A percentile compares a stretch with the other conserved stretches of the same genome.
Conservation (phyloP, 495 filamentous ascomycete species). For the Neurospora sp. region DNA sequence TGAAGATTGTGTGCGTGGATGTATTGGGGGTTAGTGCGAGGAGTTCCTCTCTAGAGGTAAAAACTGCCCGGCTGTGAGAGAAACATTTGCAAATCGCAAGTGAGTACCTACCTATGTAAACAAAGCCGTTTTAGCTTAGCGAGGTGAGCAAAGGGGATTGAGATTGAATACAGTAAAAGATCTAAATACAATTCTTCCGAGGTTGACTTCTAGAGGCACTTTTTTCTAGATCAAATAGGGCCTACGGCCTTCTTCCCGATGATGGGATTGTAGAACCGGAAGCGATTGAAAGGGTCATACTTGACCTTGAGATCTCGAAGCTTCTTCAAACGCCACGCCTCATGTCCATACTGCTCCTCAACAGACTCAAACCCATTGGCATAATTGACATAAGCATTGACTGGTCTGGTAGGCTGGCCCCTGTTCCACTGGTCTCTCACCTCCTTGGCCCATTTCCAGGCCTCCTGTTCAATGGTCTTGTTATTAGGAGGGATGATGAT, state of each 20-base stretch:
- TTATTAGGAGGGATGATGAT: not conserved
- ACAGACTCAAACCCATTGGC: slow-evolving; percentile 43
- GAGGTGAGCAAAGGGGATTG: too few species aligned
- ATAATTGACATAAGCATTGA: slow-evolving; percentile 48
- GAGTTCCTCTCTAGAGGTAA: too few species aligned
- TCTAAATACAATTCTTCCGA: too few species aligned
- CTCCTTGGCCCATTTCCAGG: not conserved
- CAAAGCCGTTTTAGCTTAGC: too few species aligned
- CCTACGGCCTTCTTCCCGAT: not conserved
- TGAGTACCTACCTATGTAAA: too few species aligned
- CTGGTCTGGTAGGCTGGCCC: not conserved
- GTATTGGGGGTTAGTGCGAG: too few species aligned
- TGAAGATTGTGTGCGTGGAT: too few species aligned
- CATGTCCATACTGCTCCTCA: slow-evolving; percentile 40
- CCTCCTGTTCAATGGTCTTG: not conserved
- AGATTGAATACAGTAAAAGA: too few species aligned
- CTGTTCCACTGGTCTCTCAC: not conserved
- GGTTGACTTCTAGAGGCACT: too few species aligned
- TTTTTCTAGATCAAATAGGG: too few species aligned
- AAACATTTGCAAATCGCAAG: too few species aligned
- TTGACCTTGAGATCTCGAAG: slow-evolving; percentile 41
- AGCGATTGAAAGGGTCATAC: slow-evolving; percentile 44
- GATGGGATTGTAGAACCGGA: slow-evolving; percentile 43
- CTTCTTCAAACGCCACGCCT: slow-evolving; percentile 34
- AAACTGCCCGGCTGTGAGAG: too few species aligned